phyloP scores from a whole-genome alignment of 2,329 filamentous ascomycete species.

The Calonectria pteridis region DNA sequence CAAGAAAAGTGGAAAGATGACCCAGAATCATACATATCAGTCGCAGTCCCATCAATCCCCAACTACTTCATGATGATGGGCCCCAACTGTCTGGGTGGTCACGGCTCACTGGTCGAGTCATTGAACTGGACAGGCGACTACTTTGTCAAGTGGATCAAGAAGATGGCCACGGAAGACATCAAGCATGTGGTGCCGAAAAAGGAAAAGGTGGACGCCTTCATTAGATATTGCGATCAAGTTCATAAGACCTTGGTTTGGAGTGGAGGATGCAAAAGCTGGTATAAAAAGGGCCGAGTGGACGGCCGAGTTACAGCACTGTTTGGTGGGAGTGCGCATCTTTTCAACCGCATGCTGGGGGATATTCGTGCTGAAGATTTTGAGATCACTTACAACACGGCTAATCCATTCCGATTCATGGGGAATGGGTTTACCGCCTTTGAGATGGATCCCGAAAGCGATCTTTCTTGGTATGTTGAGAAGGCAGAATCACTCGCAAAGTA shows the following conservation, averaged over 20 bases:
- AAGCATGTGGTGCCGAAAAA: slow-evolving; percentile 37
- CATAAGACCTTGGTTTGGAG: slow-evolving; percentile 41
- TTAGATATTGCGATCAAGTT: slow-evolving; percentile 35
- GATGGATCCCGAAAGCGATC: slow-evolving; percentile 38
- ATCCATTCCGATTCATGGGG: slow-evolving; percentile 39
- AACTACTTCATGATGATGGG: slow-evolving; percentile 49
- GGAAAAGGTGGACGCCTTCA: slow-evolving; percentile 40
- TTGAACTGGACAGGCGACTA: slow-evolving; percentile 43
- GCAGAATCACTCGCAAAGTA: slow-evolving; percentile 25
- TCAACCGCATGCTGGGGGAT: slow-evolving; percentile 37
- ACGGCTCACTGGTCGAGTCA: slow-evolving; percentile 39
- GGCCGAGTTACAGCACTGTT: slow-evolving; percentile 38
- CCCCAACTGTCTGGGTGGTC: slow-evolving; percentile 37
- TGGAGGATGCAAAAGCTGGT: slow-evolving; percentile 39
- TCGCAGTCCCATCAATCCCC: slow-evolving; percentile 46
- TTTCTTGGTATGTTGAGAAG: slow-evolving; percentile 40
- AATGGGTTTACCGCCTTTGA: slow-evolving; percentile 40
- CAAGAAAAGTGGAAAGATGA: slow-evolving; percentile 63
- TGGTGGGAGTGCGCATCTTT: slow-evolving; percentile 38
- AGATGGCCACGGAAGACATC: slow-evolving; percentile 39
- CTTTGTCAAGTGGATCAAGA: slow-evolving; percentile 42
- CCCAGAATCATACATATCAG: slow-evolving; percentile 46
- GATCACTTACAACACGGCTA: slow-evolving; percentile 34
- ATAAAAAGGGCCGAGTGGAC: slow-evolving; percentile 33
- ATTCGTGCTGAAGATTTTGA: slow-evolving; percentile 40